Conservation (phyloP, 257 asterid species). For the Catharanthus roseus region DNA sequence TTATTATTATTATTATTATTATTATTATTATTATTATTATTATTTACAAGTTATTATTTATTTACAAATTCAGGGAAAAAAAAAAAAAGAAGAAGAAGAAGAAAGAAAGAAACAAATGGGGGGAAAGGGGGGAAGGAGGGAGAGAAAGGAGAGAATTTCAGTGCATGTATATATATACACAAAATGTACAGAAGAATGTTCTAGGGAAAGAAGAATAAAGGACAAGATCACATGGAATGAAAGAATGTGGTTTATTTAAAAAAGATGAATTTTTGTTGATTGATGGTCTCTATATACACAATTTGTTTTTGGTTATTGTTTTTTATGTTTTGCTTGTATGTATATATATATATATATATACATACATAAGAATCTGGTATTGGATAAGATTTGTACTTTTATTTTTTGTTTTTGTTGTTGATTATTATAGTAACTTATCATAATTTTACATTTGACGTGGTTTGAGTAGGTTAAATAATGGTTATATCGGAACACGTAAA, state of each 20-base stretch:
- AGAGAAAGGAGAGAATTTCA: background rate
- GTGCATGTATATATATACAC: slow-evolving; percentile 3
- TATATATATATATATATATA: background rate
- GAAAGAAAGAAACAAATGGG: background rate
- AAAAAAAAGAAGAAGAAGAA: background rate
- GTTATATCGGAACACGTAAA: too few relatives aligned
- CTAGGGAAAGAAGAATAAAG: background rate
- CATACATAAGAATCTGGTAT: background rate
- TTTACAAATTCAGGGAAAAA: background rate
- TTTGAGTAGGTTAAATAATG: too few relatives aligned
- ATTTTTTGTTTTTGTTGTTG: too few relatives aligned
- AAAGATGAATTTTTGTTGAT: background rate
- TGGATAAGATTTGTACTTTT: background rate
- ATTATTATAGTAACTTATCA: too few relatives aligned
- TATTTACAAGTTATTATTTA: background rate
- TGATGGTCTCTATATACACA: background rate
- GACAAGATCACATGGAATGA: background rate
- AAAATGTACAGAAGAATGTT: background rate
- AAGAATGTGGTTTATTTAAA: background rate
- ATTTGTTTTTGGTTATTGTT: background rate
- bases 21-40: too few relatives aligned
- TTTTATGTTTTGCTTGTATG: background rate
- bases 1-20: too few relatives aligned
- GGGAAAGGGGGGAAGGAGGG: too few relatives aligned
- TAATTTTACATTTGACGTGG: too few relatives aligned